Percentiles rank a stretch among this genome's conserved stretches.
phyloP scores from a whole-genome alignment of 805 yeast genomes.

The Starmerella bombi region DNA sequence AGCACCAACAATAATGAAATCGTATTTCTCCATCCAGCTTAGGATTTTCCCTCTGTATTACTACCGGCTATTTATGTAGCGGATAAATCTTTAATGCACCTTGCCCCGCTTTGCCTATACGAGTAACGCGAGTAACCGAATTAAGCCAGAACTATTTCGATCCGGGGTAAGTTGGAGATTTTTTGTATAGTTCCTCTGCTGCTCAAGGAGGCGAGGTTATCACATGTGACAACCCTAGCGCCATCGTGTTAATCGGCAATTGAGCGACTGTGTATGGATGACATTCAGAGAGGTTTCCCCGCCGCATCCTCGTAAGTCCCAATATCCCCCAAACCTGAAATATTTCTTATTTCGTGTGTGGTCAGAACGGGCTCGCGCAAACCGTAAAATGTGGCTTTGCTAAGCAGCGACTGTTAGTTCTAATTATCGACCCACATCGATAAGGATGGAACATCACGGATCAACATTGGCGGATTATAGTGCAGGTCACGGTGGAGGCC shows the following conservation, averaged over 20 bases:
- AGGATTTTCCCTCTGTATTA: background rate
- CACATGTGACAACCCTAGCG: background rate
- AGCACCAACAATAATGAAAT: slow-evolving; percentile 92
- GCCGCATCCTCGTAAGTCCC: too few species aligned
- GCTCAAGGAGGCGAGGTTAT: background rate
- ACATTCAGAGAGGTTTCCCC: too few species aligned
- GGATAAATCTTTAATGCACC: background rate
- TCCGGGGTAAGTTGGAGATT: background rate
- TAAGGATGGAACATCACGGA: too few species aligned
- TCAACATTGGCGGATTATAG: too few species aligned
- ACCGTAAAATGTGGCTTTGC: too few species aligned
- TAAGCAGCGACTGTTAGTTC: too few species aligned
- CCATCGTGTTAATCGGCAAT: background rate
- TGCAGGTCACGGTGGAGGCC: slow-evolving; percentile 13
- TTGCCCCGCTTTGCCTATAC: background rate
- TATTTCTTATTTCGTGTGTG: too few species aligned
- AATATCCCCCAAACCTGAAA: too few species aligned
- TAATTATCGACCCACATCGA: too few species aligned
- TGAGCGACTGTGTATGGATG: too few species aligned
- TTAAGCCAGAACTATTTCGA: background rate
- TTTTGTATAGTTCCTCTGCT: background rate
- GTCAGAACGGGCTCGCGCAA: too few species aligned
- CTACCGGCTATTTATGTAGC: background rate
- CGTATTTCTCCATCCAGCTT: slow-evolving; percentile 33
- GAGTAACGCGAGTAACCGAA: background rate